phyloP scores from a whole-genome alignment of 441 rosid species.

The Gossypium davidsonii region DNA sequence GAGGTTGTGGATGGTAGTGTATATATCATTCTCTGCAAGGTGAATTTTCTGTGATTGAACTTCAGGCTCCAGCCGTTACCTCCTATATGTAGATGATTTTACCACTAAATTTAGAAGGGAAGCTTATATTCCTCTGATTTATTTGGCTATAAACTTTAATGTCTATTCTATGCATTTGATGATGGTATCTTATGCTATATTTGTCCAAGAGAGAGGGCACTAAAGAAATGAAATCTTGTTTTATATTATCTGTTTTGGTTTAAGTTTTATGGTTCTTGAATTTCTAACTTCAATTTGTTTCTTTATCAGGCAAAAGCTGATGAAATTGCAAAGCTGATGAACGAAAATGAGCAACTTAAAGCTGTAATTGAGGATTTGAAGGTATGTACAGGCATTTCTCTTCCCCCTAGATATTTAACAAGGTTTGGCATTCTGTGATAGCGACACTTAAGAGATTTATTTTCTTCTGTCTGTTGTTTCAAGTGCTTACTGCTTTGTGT shows the following conservation, averaged over 20 bases:
- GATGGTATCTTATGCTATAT: background rate
- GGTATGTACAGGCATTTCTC: conserved; percentile 36
- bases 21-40: background rate
- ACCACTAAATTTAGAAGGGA: background rate
- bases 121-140: background rate
- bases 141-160: background rate
- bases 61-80: background rate
- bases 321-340: conserved; percentile 93
- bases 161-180: background rate
- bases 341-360: conserved; percentile 94
- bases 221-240: background rate
- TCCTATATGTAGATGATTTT: background rate
- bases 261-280: conserved; percentile 14
- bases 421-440: background rate
- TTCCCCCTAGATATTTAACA: background rate
- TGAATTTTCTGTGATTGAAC: background rate
- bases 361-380: conserved; percentile 67
- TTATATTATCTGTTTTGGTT: background rate
- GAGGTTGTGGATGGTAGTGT: background rate
- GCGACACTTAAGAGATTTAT: background rate
- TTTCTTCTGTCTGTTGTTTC: background rate
- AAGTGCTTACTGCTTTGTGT: background rate
- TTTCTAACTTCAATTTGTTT: conserved; percentile 11
- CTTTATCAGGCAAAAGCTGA: conserved; percentile 91
- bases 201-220: background rate